Evolutionary conservation across 768 basidiomycete species (phyloP).

Genomic region (Tulasnella sp.): DNA sequence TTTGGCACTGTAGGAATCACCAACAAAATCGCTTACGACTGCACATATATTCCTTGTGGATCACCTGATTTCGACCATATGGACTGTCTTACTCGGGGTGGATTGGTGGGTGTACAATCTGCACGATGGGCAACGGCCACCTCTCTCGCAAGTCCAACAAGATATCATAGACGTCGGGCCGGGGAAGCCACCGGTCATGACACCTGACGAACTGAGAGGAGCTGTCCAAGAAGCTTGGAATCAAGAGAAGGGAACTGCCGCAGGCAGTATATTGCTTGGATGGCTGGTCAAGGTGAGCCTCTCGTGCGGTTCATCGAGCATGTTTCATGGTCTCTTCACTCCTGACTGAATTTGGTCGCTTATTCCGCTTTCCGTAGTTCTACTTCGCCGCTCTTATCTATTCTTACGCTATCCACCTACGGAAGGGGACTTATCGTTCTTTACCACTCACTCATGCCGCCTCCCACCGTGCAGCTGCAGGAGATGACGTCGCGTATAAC

Average conservation of each 20-base stretch:
- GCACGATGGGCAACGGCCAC: constrained; percentile 74
- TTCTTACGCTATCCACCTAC: constrained; percentile 86
- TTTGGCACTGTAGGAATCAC: constrained; percentile 58
- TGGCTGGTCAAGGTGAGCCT: constrained; percentile 76
- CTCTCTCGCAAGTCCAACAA: constrained; percentile 81
- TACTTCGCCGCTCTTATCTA: constrained; percentile 87
- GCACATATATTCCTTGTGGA: constrained; percentile 88
- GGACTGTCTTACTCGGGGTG: constrained; percentile 86
- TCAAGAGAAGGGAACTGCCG: constrained; percentile 75
- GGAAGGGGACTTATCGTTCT: constrained; percentile 78
- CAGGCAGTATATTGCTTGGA: constrained; percentile 61
- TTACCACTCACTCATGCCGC: constrained; percentile 42
- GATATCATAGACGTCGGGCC: constrained; percentile 51
- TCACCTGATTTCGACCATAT: constrained; percentile 78
- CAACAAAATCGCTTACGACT: constrained; percentile 73
- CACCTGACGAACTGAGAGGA: constrained; percentile 49
- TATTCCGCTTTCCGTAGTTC: constrained; percentile 39
- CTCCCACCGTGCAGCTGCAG: not conserved
- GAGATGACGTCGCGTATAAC: constrained; percentile 7
- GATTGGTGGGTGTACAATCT: constrained; percentile 86
- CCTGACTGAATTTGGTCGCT: not conserved
- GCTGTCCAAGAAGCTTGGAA: constrained; percentile 83
- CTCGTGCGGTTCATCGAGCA: too few species aligned
- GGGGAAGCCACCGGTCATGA: constrained; percentile 35
- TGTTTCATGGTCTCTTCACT: too few species aligned